Evolutionary conservation across 2,329 filamentous ascomycete genomes (phyloP).

Genomic region (Eutypa lata): DNA sequence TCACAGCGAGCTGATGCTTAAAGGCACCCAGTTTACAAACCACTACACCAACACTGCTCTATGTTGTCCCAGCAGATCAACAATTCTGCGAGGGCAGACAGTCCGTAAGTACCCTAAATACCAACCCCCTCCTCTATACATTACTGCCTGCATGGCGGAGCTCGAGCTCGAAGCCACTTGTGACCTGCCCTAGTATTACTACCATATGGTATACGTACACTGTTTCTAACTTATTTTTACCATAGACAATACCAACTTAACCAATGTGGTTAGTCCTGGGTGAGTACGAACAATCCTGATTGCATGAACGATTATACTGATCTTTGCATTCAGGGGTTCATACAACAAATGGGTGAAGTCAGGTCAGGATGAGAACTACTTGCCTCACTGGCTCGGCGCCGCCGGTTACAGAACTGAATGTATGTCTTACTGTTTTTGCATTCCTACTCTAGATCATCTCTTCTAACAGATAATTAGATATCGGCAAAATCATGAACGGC

Average conservation of each 20-base stretch:
- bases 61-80: slow-evolving; percentile 25
- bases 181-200: not conserved
- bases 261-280: slow-evolving; percentile 30
- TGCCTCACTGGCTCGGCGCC: slow-evolving; percentile 41
- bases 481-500: slow-evolving; percentile 43
- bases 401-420: slow-evolving; percentile 43
- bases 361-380: slow-evolving; percentile 39
- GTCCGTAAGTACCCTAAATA: slow-evolving; percentile 7
- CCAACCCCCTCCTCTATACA: not conserved
- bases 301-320: not conserved
- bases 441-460: too few relatives aligned
- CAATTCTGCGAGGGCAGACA: slow-evolving; percentile 20
- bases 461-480: slow-evolving; percentile 6
- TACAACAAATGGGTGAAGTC: slow-evolving; percentile 42
- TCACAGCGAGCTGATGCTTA: slow-evolving; percentile 17
- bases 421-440: slow-evolving; percentile 9
- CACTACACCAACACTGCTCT: slow-evolving; percentile 23
- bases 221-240: not conserved
- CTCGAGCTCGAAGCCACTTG: not conserved
- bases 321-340: slow-evolving; percentile 19
- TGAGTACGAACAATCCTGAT: slow-evolving; percentile 5
- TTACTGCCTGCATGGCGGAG: not conserved
- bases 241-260: slow-evolving; percentile 27
- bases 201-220: not conserved
- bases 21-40: slow-evolving; percentile 21